Percentiles rank a stretch among this genome's conserved stretches.
phyloP scores from a whole-genome alignment of 352 stramenopile species.

The Phytophthora gonapodyides region DNA sequence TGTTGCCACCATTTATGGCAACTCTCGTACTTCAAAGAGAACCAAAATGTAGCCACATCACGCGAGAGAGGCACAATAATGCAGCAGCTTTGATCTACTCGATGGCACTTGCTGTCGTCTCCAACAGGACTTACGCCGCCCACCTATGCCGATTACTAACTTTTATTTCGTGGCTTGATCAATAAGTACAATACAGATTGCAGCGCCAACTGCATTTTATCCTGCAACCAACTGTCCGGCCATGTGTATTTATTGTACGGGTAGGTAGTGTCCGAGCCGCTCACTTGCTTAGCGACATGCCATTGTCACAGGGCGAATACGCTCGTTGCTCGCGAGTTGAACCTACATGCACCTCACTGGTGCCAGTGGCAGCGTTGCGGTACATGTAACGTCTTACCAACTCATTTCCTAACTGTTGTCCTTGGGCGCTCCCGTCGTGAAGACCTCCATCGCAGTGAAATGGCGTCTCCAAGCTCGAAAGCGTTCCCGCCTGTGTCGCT shows the following conservation, averaged over 20 bases:
- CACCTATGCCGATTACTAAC: neutral
- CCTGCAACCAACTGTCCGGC: slow-evolving; percentile 1
- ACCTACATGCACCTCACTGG: no score
- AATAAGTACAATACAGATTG: no score
- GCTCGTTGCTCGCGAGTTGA: neutral
- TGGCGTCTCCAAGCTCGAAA: slow-evolving; percentile 6
- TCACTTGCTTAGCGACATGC: slow-evolving; percentile 20
- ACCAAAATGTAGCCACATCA: no score
- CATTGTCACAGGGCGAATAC: slow-evolving; percentile 16
- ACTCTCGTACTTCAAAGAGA: no score
- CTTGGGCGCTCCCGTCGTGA: neutral
- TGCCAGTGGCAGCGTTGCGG: neutral
- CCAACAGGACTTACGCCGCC: no score
- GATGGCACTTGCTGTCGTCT: no score
- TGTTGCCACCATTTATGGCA: no score
- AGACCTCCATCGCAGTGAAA: neutral
- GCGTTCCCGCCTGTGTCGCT: slow-evolving; percentile 41
- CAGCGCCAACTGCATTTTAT: no score
- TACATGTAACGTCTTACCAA: slow-evolving; percentile 5
- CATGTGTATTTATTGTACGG: slow-evolving; percentile 21
- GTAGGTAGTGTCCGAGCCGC: neutral
- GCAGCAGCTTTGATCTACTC: no score
- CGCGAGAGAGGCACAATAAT: no score
- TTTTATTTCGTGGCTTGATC: neutral
- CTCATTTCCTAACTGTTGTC: slow-evolving; percentile 33